phyloP scores from a whole-genome alignment of 768 basidiomycete genomes.

The Nidularia pulvinata region DNA sequence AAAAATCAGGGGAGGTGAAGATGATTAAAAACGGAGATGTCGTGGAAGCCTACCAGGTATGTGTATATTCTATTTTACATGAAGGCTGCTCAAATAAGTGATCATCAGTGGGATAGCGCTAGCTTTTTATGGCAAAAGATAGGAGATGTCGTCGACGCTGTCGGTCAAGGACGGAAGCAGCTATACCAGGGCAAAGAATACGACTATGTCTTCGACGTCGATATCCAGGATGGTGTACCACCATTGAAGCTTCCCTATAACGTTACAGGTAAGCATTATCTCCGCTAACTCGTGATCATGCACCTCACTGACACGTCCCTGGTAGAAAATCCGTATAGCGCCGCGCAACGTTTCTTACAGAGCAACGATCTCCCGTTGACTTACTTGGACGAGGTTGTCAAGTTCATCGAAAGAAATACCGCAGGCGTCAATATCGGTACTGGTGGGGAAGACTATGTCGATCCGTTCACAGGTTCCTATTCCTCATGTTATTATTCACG shows the following conservation, averaged over 20 bases:
- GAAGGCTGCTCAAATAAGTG: slow-evolving; percentile 1
- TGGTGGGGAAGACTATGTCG: slow-evolving; percentile 62
- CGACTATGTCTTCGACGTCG: slow-evolving; percentile 99
- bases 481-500: slow-evolving; percentile 1
- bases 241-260: slow-evolving; percentile 96
- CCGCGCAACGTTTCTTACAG: slow-evolving; percentile 87
- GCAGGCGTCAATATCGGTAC: slow-evolving; percentile 70
- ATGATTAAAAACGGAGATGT: slow-evolving; percentile 82
- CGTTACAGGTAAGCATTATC: slow-evolving; percentile 58
- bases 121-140: slow-evolving; percentile 85
- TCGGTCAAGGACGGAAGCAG: slow-evolving; percentile 88
- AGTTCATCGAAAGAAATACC: slow-evolving; percentile 94
- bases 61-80: background rate
- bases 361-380: slow-evolving; percentile 79
- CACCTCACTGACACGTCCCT: background rate
- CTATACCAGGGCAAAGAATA: slow-evolving; percentile 94
- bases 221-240: slow-evolving; percentile 90
- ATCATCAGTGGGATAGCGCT: slow-evolving; percentile 74
- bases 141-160: slow-evolving; percentile 95
- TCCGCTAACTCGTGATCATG: background rate
- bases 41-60: slow-evolving; percentile 91
- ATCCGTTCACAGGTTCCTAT: slow-evolving; percentile 84
- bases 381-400: slow-evolving; percentile 89
- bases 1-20: slow-evolving; percentile 90
- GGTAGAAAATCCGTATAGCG: slow-evolving; percentile 87